Evolutionary conservation across 140 eudicot species (phyloP), one percentile per base, ranked within the genome.

Genomic region (Flaveria floridana): DNA sequence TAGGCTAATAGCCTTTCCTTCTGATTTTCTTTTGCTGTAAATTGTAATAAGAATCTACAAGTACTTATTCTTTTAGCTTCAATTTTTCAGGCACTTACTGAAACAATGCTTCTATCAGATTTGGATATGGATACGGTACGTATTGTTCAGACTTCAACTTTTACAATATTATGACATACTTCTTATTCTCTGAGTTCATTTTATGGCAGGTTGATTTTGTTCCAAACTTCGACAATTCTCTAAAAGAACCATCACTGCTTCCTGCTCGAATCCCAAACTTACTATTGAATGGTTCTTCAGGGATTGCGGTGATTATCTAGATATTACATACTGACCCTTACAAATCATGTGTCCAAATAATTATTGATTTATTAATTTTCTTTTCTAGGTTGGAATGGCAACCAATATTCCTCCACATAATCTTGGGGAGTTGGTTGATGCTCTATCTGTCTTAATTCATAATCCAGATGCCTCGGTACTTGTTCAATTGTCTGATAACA

Each of bases 381-480:
- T 62, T 80, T 80, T 74, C 15, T 77, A 90, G 97, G 99, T 90
- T 55, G 97, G 97, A 62, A 90, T 94, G 99, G 99, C 99, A 11
- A 94, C 99, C 68, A 94, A 94, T 76, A 94, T 90, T 48, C 99
- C 99, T 42, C 99, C 99, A 21, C 99, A 94, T 79, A 94, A 94
- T 87, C 96, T 94, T 47, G 99, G 91, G 78, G 99, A 94, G 87
- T 77, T 94, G 82, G 99, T 94, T 72, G 97, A 94, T 81, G 99
- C 91, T 61, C 78, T 94, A 18, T 88, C 89, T 57, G 96, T 80
- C 65, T 66, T 94, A 65, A 94, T 94, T 83, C 96, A 85, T 71
- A 94, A 94, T 78, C 97, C 99, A 52, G 95, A 94, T 48, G 99
- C 90, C 63, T 80, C 97, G 85, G 99, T 94, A 90, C 66, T 15